Percentiles rank a stretch among this genome's conserved stretches.
Conservation (phyloP, 2,329 filamentous ascomycete species). For the Boeremia lycopersici region DNA sequence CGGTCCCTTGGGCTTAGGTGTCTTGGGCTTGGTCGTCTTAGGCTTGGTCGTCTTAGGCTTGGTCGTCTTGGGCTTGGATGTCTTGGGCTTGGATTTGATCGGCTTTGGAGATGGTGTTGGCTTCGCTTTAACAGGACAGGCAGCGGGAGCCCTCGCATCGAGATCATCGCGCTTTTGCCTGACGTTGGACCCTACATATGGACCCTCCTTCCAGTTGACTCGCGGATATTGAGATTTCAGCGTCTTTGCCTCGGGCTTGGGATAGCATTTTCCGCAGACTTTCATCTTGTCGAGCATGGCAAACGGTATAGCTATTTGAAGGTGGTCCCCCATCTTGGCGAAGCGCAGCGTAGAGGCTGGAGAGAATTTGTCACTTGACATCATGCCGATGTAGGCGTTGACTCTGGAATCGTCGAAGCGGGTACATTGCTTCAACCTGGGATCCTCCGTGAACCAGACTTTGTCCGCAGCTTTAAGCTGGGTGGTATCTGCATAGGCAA, state of each 20-base stretch:
- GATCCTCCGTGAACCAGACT: background rate
- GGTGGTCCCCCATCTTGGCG: background rate
- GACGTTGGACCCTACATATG: background rate
- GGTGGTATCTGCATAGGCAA: background rate
- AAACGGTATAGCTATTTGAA: background rate
- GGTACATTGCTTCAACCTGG: background rate
- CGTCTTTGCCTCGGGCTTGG: background rate
- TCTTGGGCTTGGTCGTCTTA: background rate
- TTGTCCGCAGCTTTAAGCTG: background rate
- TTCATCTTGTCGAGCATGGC: conserved; percentile 2
- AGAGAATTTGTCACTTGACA: background rate
- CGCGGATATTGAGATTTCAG: background rate
- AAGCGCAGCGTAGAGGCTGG: background rate
- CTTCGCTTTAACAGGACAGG: background rate
- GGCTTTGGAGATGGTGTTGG: background rate
- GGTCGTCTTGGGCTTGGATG: background rate
- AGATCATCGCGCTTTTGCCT: background rate
- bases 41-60: background rate
- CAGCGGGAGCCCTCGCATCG: background rate
- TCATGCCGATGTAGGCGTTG: background rate
- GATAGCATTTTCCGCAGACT: conserved; percentile 1
- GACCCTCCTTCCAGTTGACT: background rate
- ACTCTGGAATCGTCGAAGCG: background rate
- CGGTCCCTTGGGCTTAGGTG: background rate
- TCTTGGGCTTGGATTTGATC: too few species aligned